Evolutionary conservation across 2,329 filamentous ascomycete genomes (phyloP), one percentile per base, ranked within the genome.

Genomic region (Xenoacremonium recifei): DNA sequence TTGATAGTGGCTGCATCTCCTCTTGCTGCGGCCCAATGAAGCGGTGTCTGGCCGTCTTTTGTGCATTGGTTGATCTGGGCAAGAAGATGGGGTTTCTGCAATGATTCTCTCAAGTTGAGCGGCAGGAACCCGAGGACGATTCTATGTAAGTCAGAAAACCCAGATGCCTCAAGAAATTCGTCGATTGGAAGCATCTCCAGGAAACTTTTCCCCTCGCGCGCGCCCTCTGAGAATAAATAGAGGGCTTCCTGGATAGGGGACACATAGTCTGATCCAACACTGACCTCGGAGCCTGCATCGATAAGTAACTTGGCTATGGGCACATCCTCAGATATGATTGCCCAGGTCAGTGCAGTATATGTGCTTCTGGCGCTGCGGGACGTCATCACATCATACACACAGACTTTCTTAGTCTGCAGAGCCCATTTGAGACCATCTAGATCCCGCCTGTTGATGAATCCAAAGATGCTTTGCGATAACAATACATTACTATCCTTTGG

Each of bases 91-190:
- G 27, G 37, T 30, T 10, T 39, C 27, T 21, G 25, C 17, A 39
- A 32, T 16, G 27, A 39, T 31, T 39, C 37, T 21, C 37, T 39
- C 37, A 39, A 13, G 17, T 39, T 39, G 27, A 39, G 37, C 18
- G 37, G 37, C n/a, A 39, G 18, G 17, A 31, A 11, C 27, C 25
- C 37, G 30, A 39, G 27, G 6, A 39, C 37, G 18, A 31, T 39
- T 12, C 31, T 39, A 27, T 39, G 37, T 1, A 39, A n/a, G 27
- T 39, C 25, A 39, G 37, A 30, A 31, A 11, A 39, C 23, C 13
- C 23, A 9, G 7, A 7, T 13, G 13, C 23, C 23, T 27, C 23
- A 13, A 27, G 23, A 13, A 9, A 27, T 27, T 27, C 23, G 23
- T 7, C 7, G 13, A 27, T 13, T 27, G 23, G 23, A 27, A 27